A percentile compares a stretch with the other conserved stretches of the same genome.
Conservation (phyloP, 345 rosid genomes). For the Noccaea bulbosa region DNA sequence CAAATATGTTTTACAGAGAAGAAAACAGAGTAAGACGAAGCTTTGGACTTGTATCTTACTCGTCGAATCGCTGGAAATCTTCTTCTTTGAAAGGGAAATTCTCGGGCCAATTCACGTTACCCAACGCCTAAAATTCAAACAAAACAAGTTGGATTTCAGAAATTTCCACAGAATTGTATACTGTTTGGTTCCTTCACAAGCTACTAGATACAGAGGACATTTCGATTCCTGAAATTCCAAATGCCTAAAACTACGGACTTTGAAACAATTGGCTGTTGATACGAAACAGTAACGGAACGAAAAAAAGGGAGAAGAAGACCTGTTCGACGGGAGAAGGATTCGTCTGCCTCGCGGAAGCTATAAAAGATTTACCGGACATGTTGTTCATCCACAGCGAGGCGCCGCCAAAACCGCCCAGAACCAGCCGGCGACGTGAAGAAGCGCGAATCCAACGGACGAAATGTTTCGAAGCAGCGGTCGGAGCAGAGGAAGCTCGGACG, state of each 20-base stretch:
- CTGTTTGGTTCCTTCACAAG: not conserved
- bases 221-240: not conserved
- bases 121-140: slow-evolving; percentile 56
- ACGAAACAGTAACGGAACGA: not conserved
- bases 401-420: slow-evolving; percentile 57
- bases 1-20: not conserved
- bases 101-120: slow-evolving; percentile 85
- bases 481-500: slow-evolving; percentile 38
- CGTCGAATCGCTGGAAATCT: slow-evolving; percentile 88
- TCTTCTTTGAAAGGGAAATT: slow-evolving; percentile 85
- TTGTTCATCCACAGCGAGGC: slow-evolving; percentile 64
- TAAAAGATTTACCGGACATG: slow-evolving; percentile 53
- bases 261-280: slow-evolving; percentile 3
- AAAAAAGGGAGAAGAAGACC: slow-evolving; percentile 49
- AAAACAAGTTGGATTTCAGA: not conserved
- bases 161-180: not conserved
- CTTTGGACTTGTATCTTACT: slow-evolving; percentile 48
- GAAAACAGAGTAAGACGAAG: slow-evolving; percentile 24
- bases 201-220: not conserved
- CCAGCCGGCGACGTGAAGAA: slow-evolving; percentile 56
- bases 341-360: slow-evolving; percentile 78
- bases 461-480: slow-evolving; percentile 35
- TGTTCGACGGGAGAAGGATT: slow-evolving; percentile 61
- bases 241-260: slow-evolving; percentile 15
- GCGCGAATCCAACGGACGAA: slow-evolving; percentile 38